Conservation (phyloP, 495 filamentous ascomycete genomes). For the Articulospora tetracladia region DNA sequence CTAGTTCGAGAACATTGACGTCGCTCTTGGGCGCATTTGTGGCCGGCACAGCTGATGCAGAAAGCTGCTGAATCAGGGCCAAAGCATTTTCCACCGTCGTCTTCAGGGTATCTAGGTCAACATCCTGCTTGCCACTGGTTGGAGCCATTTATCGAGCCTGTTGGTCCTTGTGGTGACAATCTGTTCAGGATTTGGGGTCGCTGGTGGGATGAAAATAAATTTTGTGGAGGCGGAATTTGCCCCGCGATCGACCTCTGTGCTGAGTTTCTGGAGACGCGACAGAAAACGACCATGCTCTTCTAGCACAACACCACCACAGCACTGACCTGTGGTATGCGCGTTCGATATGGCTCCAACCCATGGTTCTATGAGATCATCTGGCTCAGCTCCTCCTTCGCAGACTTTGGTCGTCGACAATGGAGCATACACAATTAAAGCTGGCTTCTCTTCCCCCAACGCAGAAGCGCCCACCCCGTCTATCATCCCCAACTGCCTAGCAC, state of each 20-base stretch:
- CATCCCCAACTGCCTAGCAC: slow-evolving; percentile 86
- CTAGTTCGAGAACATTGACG: slow-evolving; percentile 53
- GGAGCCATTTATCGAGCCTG: neutral
- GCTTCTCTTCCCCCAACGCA: slow-evolving; percentile 48
- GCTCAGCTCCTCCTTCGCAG: slow-evolving; percentile 47
- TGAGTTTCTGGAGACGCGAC: neutral
- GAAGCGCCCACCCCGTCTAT: slow-evolving; percentile 31
- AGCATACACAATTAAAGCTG: slow-evolving; percentile 89
- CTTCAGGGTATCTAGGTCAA: slow-evolving; percentile 34
- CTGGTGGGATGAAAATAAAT: neutral
- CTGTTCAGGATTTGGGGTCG: neutral
- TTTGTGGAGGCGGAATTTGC: slow-evolving; percentile 2
- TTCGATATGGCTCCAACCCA: slow-evolving; percentile 36
- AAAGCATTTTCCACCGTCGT: slow-evolving; percentile 27
- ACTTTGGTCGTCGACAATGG: slow-evolving; percentile 95
- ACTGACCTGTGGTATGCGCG: neutral
- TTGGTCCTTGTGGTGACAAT: neutral
- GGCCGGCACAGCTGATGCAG: slow-evolving; percentile 24
- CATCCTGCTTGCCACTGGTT: neutral
- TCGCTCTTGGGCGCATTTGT: slow-evolving; percentile 13
- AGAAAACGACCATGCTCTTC: neutral
- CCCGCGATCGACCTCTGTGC: neutral
- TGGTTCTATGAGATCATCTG: slow-evolving; percentile 36
- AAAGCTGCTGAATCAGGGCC: slow-evolving; percentile 25
- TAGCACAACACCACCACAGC: neutral